Evolutionary conservation across 169 alveolate genomes (phyloP), one percentile per base, ranked within the genome.

Genomic region (Plasmodium knowlesi): DNA sequence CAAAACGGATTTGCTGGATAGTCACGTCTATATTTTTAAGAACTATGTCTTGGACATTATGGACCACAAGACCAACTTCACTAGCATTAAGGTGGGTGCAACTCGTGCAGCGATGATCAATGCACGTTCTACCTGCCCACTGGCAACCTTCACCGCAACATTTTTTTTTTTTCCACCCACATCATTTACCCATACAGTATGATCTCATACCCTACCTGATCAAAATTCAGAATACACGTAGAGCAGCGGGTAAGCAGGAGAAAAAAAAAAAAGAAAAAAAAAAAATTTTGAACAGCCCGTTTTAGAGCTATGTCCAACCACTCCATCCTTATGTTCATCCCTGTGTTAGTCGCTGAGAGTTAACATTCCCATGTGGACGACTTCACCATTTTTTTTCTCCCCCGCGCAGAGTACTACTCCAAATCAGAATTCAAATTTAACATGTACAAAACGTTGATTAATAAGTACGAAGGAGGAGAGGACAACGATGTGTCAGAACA

Each of bases 21-120:
- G 94, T 30, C 94, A 88, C 67, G 94, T 88, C 9, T 88, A 88
- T 37, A 74, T 88, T 28, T 88, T 88, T 88, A 88, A 88, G 28
- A 78, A 88, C 80, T 88, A 88, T 16, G 88, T 88, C 5, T 22
- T 88, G 14, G 88, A 88, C 25, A 88, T 88, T 28, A 54, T 88
- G 80, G 94, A 88, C 71, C 34, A 70, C 9, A 88, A 88, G 70
- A 76, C 43, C 19, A 37, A 28, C 30, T 88, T 88, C 28, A 32
- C 85, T 3, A 88, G 94, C 53, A 88, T 88, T 22, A 88, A 88
- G 94, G 93, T 85, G 9, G 22, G 41, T 3, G 3, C 39, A 1
- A 32, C 39, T 1, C 39, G 39, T 32, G 39, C 39, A 32, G 39
- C 39, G 25, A 41, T 8, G 37, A 34, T 9, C 54, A 12, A 32